These are phyloP conservation scores for Nephelium lappaceum DNA, from an alignment of 345 rosid genomes.

Conservation along the genomic window DNA sequence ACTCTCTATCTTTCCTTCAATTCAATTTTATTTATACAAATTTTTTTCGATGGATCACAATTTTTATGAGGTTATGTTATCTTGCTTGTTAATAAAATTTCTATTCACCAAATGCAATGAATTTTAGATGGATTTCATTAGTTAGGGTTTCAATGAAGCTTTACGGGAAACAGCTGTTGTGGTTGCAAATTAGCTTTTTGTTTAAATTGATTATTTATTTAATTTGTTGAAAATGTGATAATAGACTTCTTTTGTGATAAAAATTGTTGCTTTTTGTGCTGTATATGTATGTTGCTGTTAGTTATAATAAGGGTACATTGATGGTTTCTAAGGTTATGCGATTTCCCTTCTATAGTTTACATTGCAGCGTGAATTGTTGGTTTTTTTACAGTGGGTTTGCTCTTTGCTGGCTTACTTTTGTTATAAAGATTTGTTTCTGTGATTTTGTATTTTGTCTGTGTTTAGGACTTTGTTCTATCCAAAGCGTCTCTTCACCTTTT, in stretches of 20 bases:
- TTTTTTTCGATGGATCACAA: neutral
- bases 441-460: neutral
- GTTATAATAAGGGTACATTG: neutral
- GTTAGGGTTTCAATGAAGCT: neutral
- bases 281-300: neutral
- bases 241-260: neutral
- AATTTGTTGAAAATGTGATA: neutral
- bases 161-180: too few relatives aligned
- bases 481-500: neutral
- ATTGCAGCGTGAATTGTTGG: neutral
- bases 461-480: neutral
- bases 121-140: neutral
- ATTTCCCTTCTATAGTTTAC: neutral
- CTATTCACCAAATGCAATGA: neutral
- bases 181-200: neutral
- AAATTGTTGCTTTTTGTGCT: neutral
- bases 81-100: too few relatives aligned
- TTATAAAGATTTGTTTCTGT: neutral
- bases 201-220: neutral
- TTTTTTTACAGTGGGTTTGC: neutral
- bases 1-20: slow-evolving; percentile 4
- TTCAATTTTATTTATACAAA: neutral
- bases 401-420: neutral
- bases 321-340: neutral
- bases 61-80: neutral